Base-by-base conservation (phyloP, 257 asterid genomes). In the Fraxinus excelsior region DNA sequence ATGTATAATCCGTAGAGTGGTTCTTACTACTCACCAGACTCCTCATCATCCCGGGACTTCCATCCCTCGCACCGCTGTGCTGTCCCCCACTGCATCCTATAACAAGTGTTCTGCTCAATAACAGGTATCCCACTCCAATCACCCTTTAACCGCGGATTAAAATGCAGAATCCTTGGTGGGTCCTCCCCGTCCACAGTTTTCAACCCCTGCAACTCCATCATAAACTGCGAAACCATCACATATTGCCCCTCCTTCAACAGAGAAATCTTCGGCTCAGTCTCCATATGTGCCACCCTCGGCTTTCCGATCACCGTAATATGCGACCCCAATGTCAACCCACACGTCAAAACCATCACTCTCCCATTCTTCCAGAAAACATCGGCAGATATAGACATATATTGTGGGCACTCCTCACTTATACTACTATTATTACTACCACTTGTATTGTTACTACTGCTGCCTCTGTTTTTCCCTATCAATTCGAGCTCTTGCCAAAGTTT, bases 121-220 rank as follows among this genome's bases (percentile, higher is more conserved):
- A 94, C 97, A 32, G 99, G 97, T 84, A 84, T 90, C 65, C 94
- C 97, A 82, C 97, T 91, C 97, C 97, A 94, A 86, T 94, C 99
- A 74, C 99, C 99, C 73, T 89, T 92, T 85, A 94, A 81, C 74
- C 98, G 68, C 0, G 98, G 98, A 82, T 94, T 94, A 16, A 91
- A 83, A 87, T 94, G 98, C 85, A 94, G 78, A 40, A 92, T 91
- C 85, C 97, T 86, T 0, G 98, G 98, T 0, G 98, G 98, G 71
- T 92, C 97, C 84, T 92, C 98, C 38, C 96, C 97, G 76, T 95
- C 99, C 81, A 93, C 98, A 2, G 90, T 82, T 87, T 93, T 92
- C 78, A 92, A 78, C 53, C 99, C 99, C 85, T 92, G 97, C 78
- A 94, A 56, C 82, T 94, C 99, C 97, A 94, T 90, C 96, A 92